These are phyloP conservation scores for Claviceps spartinae DNA, from an alignment of 2,329 filamentous ascomycete genomes.

Conservation along the genomic window DNA sequence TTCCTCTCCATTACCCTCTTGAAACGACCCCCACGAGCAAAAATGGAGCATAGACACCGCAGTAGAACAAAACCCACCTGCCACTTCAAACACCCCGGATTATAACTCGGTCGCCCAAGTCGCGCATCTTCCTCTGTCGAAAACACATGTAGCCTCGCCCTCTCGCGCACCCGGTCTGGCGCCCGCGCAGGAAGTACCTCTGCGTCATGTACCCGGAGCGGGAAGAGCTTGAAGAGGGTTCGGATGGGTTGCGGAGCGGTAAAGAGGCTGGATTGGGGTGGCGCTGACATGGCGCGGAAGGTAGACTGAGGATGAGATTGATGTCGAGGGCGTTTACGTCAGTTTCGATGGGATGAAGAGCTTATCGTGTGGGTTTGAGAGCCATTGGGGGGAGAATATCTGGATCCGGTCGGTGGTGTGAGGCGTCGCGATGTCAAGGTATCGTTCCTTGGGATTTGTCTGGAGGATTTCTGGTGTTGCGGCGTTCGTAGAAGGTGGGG, in stretches of 20 bases:
- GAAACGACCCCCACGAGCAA: not conserved
- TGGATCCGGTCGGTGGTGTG: not conserved
- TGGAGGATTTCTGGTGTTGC: conserved; percentile 1
- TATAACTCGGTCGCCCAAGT: conserved; percentile 60
- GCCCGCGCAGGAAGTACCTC: conserved; percentile 60
- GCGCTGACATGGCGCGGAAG: conserved; percentile 1
- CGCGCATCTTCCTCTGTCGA: conserved; percentile 48
- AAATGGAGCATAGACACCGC: not conserved
- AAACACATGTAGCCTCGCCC: conserved; percentile 64
- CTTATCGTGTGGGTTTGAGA: no score
- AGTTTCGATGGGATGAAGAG: no score
- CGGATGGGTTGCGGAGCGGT: conserved; percentile 63
- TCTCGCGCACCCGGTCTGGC: conserved; percentile 23
- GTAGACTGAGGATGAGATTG: not conserved
- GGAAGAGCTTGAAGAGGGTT: conserved; percentile 72
- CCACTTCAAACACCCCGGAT: conserved; percentile 90
- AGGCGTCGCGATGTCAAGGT: not conserved
- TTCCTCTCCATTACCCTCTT: not conserved
- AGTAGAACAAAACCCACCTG: conserved; percentile 48
- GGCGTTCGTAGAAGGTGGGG: not conserved
- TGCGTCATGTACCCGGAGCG: conserved; percentile 58
- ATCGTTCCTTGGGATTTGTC: not conserved
- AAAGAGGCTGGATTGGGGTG: conserved; percentile 26
- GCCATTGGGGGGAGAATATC: no score
- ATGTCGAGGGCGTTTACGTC: no score